phyloP scores from a whole-genome alignment of 768 basidiomycete genomes.

The Sarcodon aspratus region DNA sequence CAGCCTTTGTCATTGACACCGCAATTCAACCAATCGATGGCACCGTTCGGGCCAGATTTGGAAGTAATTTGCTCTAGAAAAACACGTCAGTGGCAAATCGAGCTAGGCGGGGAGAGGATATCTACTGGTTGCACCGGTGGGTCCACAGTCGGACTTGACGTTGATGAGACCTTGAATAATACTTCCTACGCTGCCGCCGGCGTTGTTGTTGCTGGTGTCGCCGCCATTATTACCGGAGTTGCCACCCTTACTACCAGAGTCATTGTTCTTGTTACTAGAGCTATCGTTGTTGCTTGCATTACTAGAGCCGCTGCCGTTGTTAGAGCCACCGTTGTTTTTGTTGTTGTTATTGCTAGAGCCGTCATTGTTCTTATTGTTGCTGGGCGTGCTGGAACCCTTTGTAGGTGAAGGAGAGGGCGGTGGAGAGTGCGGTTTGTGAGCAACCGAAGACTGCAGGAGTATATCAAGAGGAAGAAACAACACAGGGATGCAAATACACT shows the following conservation, averaged over 20 bases:
- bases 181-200: background rate
- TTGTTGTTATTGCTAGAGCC: background rate
- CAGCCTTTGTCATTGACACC: slow-evolving; percentile 55
- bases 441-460: slow-evolving; percentile 1
- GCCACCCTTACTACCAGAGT: background rate
- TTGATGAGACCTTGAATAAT: slow-evolving; percentile 19
- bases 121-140: slow-evolving; percentile 38
- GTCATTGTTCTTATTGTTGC: too few relatives aligned
- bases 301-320: too few relatives aligned
- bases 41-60: slow-evolving; percentile 56
- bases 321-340: background rate
- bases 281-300: too few relatives aligned
- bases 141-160: slow-evolving; percentile 31
- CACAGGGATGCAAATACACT: too few relatives aligned
- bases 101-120: slow-evolving; percentile 2
- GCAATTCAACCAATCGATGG: slow-evolving; percentile 70
- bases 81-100: background rate
- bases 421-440: background rate
- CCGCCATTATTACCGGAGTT: slow-evolving; percentile 4
- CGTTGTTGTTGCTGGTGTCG: background rate
- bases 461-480: background rate
- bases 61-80: slow-evolving; percentile 34
- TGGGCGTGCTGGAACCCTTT: background rate
- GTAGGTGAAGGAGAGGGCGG: slow-evolving; percentile 3
- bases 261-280: too few relatives aligned